Evolutionary conservation across 192 early-diverging fungal genomes (phyloP).

Genomic region (Blastocladiella britannica): DNA sequence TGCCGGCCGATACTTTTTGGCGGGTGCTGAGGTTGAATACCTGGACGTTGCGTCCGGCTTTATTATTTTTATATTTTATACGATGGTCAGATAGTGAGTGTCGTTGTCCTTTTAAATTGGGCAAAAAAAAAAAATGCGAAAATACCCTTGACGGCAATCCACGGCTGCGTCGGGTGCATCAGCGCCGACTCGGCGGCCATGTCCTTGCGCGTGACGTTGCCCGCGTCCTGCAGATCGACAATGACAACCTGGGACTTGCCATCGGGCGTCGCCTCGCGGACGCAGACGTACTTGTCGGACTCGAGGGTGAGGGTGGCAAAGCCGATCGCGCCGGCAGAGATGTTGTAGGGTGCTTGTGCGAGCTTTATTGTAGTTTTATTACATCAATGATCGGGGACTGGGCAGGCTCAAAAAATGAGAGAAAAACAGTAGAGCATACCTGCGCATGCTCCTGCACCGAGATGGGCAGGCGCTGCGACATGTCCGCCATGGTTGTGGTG

Average conservation of each 20-base stretch:
- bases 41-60: conserved; percentile 68
- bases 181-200: conserved; percentile 96
- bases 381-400: neutral
- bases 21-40: conserved; percentile 95
- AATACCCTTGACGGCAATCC: conserved; percentile 90
- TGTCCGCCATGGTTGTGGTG: conserved; percentile 41
- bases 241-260: conserved; percentile 78
- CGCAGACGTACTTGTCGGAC: conserved; percentile 93
- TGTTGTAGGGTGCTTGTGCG: conserved; percentile 30
- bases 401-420: neutral
- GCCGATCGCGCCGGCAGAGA: conserved; percentile 79
- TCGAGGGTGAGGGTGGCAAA: conserved; percentile 97
- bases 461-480: conserved; percentile 71
- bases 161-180: conserved; percentile 85
- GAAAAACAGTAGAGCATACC: conserved; percentile 27
- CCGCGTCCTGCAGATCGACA: conserved; percentile 71
- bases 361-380: neutral
- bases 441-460: conserved; percentile 91
- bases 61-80: conserved; percentile 1
- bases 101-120: neutral
- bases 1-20: conserved; percentile 80
- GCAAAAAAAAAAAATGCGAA: neutral
- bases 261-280: conserved; percentile 72
- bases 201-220: conserved; percentile 61
- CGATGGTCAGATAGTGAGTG: neutral